Evolutionary conservation across 208 protist genomes (phyloP).

Genomic region (Trypanosoma platydactyli): DNA sequence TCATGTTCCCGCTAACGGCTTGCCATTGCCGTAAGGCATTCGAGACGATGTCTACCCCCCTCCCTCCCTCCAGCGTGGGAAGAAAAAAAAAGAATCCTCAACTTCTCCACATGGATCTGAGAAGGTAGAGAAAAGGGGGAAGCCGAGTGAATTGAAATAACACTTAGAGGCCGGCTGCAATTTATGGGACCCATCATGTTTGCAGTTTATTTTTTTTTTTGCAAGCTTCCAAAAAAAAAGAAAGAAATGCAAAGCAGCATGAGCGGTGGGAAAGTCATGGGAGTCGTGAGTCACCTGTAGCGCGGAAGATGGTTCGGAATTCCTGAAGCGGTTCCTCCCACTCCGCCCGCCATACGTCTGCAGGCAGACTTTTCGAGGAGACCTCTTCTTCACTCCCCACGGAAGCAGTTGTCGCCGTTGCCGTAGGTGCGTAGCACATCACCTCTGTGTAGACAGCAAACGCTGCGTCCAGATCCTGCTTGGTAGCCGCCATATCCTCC

Average conservation of each 20-base stretch:
- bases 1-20: no score
- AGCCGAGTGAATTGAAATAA: no score
- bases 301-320: constrained; percentile 38
- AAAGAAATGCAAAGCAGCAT: constrained; percentile 15
- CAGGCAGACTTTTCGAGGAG: constrained; percentile 7
- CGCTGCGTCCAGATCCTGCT: constrained; percentile 39
- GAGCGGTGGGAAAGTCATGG: constrained; percentile 6
- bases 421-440: constrained; percentile 7
- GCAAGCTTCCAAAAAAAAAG: constrained; percentile 4
- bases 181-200: no score
- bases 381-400: neutral
- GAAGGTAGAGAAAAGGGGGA: no score
- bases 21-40: no score
- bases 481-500: constrained; percentile 26
- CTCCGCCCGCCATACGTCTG: constrained; percentile 39
- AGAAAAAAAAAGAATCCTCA: no score
- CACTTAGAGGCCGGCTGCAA: no score
- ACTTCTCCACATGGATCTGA: no score
- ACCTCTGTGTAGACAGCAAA: constrained; percentile 42
- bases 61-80: neutral
- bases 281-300: constrained; percentile 35
- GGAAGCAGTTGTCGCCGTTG: neutral
- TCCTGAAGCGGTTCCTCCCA: constrained; percentile 55
- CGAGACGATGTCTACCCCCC: no score
- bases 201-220: neutral